Evolutionary conservation across 202 grass and related monocot species (phyloP), one percentile per base, ranked within the genome.

Genomic region (Schoenoplectus tabernaemontani): DNA sequence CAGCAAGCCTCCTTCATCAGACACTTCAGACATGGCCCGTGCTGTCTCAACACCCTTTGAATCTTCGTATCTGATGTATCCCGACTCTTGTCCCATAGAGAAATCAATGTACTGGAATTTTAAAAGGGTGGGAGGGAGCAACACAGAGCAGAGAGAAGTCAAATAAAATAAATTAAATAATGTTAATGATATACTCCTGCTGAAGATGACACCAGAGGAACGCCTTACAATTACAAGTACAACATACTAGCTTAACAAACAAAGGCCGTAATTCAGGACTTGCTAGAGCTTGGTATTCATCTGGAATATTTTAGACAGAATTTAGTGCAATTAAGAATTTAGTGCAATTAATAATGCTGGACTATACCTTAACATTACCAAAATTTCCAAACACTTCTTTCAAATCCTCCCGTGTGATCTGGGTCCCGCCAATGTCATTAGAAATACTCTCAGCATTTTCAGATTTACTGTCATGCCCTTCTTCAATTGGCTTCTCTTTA

Each of bases 31-130:
- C 78, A 88, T 79, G 61, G 90, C 88, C n/a, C 96, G 87, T 72
- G 96, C 90, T 61, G 90, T 92, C 78, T 87, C 90, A 84, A 85
- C 88, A 42, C 86, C 86, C 17, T 84, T 75, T 12, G 96, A 76
- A 77, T 99, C 90, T 66, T 92, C 89, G 19, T 92, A 99, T 26
- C 92, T 85, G 71, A 99, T 90, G 76, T 87, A 95, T 59, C 96
- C 96, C 28, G 87, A 86, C 63, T 88, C 86, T 48, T 95, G 89
- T 17, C 96, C 96, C 78, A 86, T 95, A 57, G 87, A 90, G 68
- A 87, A 99, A 75, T 99, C 96, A 70, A 99, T 82, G 16, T 77
- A 99, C 96, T 99, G 85, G 48, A 4, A 54, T 75, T 75, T 36
- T 78, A 92, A 8, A 67, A 59, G 58, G 9, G 86, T n/a, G 50